Percentiles rank a stretch among this genome's conserved stretches.
Conservation (phyloP, 2,329 filamentous ascomycete genomes). For the Fusarium lateritium region DNA sequence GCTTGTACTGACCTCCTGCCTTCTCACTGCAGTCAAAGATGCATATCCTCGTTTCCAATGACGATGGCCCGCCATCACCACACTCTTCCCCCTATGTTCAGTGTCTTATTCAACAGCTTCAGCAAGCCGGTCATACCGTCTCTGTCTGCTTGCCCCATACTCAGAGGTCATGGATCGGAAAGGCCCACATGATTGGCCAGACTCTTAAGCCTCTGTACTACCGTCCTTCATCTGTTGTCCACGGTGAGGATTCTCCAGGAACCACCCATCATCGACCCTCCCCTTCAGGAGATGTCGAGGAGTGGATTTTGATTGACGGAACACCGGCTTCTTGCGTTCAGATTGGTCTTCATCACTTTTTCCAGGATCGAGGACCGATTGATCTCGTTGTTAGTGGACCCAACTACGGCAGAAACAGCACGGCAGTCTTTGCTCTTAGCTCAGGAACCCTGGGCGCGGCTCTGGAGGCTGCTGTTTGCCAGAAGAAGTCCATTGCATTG, state of each 20-base stretch:
- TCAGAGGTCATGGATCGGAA: conserved; percentile 98
- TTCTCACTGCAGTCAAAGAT: conserved; percentile 55
- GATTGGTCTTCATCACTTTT: conserved; percentile 86
- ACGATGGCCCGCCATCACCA: conserved; percentile 84
- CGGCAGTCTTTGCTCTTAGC: conserved; percentile 82
- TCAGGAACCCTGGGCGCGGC: conserved; percentile 84
- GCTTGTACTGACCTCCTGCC: conserved; percentile 1
- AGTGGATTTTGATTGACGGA: conserved; percentile 87
- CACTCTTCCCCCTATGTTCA: conserved; percentile 86
- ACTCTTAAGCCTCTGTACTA: conserved; percentile 89
- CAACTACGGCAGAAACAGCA: conserved; percentile 88
- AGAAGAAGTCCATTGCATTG: conserved; percentile 81
- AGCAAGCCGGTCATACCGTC: conserved; percentile 84
- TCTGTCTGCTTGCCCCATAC: conserved; percentile 92
- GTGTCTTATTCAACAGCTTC: conserved; percentile 78
- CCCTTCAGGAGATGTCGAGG: conserved; percentile 72
- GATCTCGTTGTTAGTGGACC: conserved; percentile 85
- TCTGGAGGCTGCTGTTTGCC: conserved; percentile 82
- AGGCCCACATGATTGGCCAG: conserved; percentile 95
- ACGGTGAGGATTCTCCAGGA: conserved; percentile 68
- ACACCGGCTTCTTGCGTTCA: conserved; percentile 87
- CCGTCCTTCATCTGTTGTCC: conserved; percentile 66
- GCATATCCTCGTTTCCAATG: conserved; percentile 80
- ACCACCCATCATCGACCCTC: conserved; percentile 72
- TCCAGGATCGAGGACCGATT: conserved; percentile 77